Percentiles rank a stretch among this genome's conserved stretches.
These are phyloP conservation scores for Fusarium sp. DNA, from an alignment of 2,329 filamentous ascomycete genomes.

Conservation along the genomic window DNA sequence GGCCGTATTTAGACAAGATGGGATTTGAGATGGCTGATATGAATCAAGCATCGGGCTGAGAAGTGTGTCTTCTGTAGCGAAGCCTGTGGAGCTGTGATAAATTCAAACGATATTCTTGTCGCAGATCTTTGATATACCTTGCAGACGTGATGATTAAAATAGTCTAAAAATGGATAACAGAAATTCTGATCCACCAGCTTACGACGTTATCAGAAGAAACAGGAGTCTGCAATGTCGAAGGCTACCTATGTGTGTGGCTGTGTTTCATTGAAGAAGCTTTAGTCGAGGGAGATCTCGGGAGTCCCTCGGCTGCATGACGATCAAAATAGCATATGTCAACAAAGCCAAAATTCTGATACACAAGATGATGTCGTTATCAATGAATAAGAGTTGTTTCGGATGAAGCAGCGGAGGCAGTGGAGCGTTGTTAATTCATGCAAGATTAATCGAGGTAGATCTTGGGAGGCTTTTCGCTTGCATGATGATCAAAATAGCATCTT, in stretches of 20 bases:
- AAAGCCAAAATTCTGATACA: neutral
- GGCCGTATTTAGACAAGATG: neutral
- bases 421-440: neutral
- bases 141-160: neutral
- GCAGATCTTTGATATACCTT: neutral
- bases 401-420: neutral
- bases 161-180: neutral
- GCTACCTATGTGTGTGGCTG: neutral
- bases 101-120: neutral
- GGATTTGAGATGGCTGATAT: neutral
- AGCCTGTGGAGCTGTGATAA: neutral
- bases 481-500: neutral
- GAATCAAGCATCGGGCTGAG: neutral
- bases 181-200: neutral
- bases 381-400: neutral
- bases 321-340: neutral
- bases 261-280: neutral
- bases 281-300: neutral
- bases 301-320: neutral
- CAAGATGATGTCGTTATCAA: neutral
- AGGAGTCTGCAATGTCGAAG: neutral
- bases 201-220: neutral
- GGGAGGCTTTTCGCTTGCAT: neutral
- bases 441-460: neutral
- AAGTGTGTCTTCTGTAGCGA: rapidly evolving